A percentile compares a stretch with the other conserved stretches of the same genome.
These are phyloP conservation scores for Rhinocladiella similis DNA, from an alignment of 2,329 filamentous ascomycete species.

Conservation along the genomic window DNA sequence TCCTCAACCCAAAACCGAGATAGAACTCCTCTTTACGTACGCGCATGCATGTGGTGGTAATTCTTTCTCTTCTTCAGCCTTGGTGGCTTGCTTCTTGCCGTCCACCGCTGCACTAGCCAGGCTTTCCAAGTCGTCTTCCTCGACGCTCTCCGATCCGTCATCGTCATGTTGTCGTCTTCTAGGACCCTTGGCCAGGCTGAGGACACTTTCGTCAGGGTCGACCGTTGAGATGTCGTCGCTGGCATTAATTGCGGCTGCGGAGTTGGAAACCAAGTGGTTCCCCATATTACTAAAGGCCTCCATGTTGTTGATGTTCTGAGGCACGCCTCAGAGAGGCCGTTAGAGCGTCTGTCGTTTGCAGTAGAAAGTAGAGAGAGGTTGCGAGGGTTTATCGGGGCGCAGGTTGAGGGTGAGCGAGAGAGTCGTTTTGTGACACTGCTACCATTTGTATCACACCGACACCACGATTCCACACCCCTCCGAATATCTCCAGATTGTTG, in stretches of 20 bases:
- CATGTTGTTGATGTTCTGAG: constrained; percentile 52
- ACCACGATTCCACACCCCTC: constrained; percentile 20
- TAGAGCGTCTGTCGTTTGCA: neutral
- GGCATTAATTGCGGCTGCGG: constrained; percentile 83
- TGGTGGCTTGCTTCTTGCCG: constrained; percentile 54
- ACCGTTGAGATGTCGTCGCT: constrained; percentile 73
- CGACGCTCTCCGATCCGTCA: constrained; percentile 81
- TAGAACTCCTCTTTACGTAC: constrained; percentile 56
- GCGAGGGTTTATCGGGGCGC: neutral
- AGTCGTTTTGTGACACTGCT: constrained; percentile 11
- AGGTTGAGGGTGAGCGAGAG: constrained; percentile 7
- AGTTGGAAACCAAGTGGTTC: constrained; percentile 83
- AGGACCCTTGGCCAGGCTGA: constrained; percentile 64
- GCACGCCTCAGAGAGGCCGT: neutral
- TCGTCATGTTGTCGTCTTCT: constrained; percentile 74
- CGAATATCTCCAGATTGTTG: constrained; percentile 11
- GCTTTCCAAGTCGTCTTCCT: constrained; percentile 76
- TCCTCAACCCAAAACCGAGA: neutral
- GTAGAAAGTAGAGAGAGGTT: neutral
- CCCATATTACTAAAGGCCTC: constrained; percentile 87
- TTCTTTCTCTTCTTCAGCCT: constrained; percentile 68
- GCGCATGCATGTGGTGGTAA: constrained; percentile 94
- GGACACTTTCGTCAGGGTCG: constrained; percentile 76
- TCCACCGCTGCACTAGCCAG: constrained; percentile 77
- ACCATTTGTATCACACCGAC: constrained; percentile 13